Conservation (phyloP, 768 basidiomycete genomes). For the Leccinum subgranulosum region DNA sequence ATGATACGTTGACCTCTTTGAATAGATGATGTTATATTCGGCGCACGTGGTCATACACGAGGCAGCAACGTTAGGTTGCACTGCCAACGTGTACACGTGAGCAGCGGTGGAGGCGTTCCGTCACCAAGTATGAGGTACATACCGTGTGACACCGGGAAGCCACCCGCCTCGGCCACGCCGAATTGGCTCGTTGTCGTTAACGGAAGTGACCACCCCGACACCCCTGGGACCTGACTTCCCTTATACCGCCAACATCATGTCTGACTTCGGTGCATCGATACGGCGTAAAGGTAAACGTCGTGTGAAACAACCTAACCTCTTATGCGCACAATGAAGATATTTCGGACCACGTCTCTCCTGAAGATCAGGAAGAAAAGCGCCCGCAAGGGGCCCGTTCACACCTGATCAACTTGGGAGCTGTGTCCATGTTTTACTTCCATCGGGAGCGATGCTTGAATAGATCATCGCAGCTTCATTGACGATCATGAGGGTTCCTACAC, state of each 20-base stretch:
- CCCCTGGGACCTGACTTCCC: background rate
- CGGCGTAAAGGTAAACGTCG: background rate
- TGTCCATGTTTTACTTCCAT: background rate
- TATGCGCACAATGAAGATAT: background rate
- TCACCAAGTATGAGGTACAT: background rate
- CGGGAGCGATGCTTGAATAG: background rate
- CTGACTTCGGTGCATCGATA: background rate
- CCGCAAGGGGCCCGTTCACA: background rate
- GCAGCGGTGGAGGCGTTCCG: background rate
- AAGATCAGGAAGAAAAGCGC: background rate
- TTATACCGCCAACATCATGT: background rate
- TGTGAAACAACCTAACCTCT: background rate
- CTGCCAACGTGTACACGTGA: background rate
- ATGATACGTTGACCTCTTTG: background rate
- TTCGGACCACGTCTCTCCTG: background rate
- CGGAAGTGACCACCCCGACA: background rate
- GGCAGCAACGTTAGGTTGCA: background rate
- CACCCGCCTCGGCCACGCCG: conserved; percentile 21
- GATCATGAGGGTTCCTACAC: background rate
- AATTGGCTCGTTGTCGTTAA: background rate
- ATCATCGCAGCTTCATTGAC: background rate
- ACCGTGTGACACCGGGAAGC: background rate
- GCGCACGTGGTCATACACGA: background rate
- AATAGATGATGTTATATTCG: background rate
- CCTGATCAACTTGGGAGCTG: background rate